Evolutionary conservation across 179 eudicot species (phyloP), one percentile per base, ranked within the genome.

Genomic region (Camellia oleifera): DNA sequence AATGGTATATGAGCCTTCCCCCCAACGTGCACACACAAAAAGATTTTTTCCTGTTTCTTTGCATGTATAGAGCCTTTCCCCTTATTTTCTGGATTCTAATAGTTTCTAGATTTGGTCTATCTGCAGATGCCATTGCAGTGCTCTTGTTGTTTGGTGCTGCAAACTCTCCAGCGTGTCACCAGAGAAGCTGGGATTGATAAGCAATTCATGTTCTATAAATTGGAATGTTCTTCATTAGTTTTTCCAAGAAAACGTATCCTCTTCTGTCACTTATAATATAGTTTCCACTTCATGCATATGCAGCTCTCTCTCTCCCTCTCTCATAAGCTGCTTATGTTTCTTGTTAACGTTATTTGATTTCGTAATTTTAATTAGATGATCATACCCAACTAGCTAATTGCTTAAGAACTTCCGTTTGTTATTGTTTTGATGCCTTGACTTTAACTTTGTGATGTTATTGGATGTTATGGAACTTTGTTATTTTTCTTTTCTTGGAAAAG

Each of bases 201-300:
- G 88, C 87, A 63, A 66, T 80, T 80, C n/a, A 81, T 88, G 56
- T 84, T 94, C 82, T 94, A 94, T 80, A 90, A 73, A 45, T 48
- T 79, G 85, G 88, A 82, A 76, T 45, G 46, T 70, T 82, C 88
- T 52, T 77, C 89, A 60, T 82, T 84, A 78, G 83, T 84, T 80
- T 85, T 94, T 68, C 92, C 91, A 26, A 76, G 81, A 80, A 86
- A 86, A 53, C 93, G 98, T 96, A 96, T 96, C 97, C 99, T 89
- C 81, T 68, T 76, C 52, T 72, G 46, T 32, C 14, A 7, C 14
- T 23, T 26, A 26, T 26, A 26, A 26, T 26, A 26, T 76, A 4
- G 3, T 81, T 48, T 72, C 67, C 60, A 60, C 46, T 66, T 64
- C 67, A 20, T 58, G 45, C 15, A 74, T 57, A 72, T 74, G 32